Conservation (phyloP, 495 filamentous ascomycete species). For the Talaromyces nanjingensis region DNA sequence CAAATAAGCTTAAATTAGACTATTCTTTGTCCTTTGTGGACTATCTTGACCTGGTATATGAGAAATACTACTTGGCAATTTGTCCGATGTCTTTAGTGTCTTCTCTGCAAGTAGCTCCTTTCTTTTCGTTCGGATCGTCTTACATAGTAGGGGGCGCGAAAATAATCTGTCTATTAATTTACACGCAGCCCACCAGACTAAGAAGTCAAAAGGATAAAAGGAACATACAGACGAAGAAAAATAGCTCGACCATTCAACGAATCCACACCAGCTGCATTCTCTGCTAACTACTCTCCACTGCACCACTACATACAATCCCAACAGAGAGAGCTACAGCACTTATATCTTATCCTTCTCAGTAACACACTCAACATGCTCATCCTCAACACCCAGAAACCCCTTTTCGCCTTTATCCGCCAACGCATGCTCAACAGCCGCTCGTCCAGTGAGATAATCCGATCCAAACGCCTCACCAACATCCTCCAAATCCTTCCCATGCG, state of each 20-base stretch:
- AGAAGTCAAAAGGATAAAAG: background rate
- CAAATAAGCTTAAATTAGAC: background rate
- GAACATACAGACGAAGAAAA: background rate
- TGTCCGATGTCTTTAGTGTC: background rate
- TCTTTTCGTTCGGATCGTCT: too few species aligned
- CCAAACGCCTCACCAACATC: constrained; percentile 21
- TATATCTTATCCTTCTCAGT: background rate
- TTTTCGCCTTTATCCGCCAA: background rate
- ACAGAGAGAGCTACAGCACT: background rate
- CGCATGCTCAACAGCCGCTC: background rate
- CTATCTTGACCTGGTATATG: background rate
- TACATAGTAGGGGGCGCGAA: too few species aligned
- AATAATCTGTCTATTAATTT: too few species aligned
- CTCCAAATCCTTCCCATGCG: constrained; percentile 24
- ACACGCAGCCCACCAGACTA: too few species aligned
- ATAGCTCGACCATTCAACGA: background rate
- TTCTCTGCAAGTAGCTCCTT: too few species aligned
- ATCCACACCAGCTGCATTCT: background rate
- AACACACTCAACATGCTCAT: background rate
- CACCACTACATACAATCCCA: background rate
- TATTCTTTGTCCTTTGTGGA: background rate
- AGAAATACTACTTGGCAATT: background rate
- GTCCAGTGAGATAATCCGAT: background rate
- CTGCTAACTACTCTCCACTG: background rate
- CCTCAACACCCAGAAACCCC: background rate